Conservation (phyloP, 768 basidiomycete species). For the Dendrothele bispora region DNA sequence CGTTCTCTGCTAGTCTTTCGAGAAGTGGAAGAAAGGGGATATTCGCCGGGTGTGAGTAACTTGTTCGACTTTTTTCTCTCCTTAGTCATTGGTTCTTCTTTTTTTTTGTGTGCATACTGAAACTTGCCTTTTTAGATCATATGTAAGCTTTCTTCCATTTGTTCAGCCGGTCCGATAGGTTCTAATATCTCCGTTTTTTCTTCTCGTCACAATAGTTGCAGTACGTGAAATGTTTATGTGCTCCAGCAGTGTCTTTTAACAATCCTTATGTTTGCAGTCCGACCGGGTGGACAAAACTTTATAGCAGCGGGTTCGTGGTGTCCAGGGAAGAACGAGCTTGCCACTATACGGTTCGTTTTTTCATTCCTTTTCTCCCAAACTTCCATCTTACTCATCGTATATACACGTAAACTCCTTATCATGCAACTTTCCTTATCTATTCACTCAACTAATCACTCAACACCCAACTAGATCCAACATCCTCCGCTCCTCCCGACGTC, state of each 20-base stretch:
- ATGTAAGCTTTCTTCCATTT: slow-evolving; percentile 43
- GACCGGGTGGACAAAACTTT: slow-evolving; percentile 64
- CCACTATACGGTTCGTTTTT: slow-evolving; percentile 59
- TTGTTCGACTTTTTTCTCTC: not conserved
- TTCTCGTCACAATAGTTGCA: slow-evolving; percentile 19
- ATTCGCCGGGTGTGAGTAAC: slow-evolving; percentile 77
- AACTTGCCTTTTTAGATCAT: slow-evolving; percentile 47
- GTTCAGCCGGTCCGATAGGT: not conserved
- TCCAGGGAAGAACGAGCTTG: slow-evolving; percentile 77
- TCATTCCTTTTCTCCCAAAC: not conserved
- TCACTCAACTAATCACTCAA: too few species aligned
- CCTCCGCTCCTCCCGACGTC: slow-evolving; percentile 53
- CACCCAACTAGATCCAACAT: slow-evolving; percentile 59
- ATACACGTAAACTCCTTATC: too few species aligned
- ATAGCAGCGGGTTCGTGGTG: slow-evolving; percentile 84
- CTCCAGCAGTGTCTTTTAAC: not conserved
- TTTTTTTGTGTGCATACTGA: not conserved
- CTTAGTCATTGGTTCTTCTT: too few species aligned
- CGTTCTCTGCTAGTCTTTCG: slow-evolving; percentile 82
- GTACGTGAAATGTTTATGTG: slow-evolving; percentile 23
- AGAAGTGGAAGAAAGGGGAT: slow-evolving; percentile 88
- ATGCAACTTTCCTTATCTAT: too few species aligned
- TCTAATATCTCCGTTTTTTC: too few species aligned
- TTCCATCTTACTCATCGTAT: not conserved
- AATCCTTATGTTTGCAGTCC: slow-evolving; percentile 39